Evolutionary conservation across 2,329 filamentous ascomycete species (phyloP), one percentile per base, ranked within the genome.

Genomic region (Xylaria sp.): DNA sequence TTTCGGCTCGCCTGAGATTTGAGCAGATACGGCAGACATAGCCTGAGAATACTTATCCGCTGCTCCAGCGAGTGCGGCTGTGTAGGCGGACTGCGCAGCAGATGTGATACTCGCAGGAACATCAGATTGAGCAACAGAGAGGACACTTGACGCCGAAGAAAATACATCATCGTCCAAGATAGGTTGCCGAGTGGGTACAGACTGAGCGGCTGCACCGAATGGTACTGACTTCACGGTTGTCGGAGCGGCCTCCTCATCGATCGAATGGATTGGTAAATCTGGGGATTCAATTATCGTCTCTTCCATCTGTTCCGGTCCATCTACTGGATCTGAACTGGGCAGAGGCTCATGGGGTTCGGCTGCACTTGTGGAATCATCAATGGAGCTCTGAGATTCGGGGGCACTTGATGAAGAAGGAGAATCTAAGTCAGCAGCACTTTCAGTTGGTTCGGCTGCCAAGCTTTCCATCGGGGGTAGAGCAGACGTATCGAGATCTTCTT

Each of bases 31-130:
- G 31, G 88, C 84, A 0, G 91, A 91, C 74, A 90, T 88, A 10
- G 91, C 92, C 25, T 88, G 88, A 0, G 86, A 86, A 73, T 92
- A 93, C 63, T 91, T 89, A 50, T 88, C 84, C n/a, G 89, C 88
- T 3, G 92, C 92, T 50, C 86, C 83, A 52, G 87, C 87, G 10
- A 92, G 80, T 23, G 92, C 92, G 28, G 86, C 86, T 9, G 86
- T 87, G 78, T 93, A 94, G 8, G 86, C 88, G 7, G 85, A 85
- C 69, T 85, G 83, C 4, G 86, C 85, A 18, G 84, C 82, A 28
- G 81, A 79, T 2, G 81, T 82, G 61, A 82, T 80, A 66, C 78
- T 82, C 1, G 80, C 79, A 7, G 79, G 79, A 58, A 76, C 74
- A 54, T 81, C 78, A 1, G 78, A 79, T 60, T 78, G 77, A 39